Base-by-base conservation (phyloP, 805 yeast species). In the Torulaspora indica region DNA sequence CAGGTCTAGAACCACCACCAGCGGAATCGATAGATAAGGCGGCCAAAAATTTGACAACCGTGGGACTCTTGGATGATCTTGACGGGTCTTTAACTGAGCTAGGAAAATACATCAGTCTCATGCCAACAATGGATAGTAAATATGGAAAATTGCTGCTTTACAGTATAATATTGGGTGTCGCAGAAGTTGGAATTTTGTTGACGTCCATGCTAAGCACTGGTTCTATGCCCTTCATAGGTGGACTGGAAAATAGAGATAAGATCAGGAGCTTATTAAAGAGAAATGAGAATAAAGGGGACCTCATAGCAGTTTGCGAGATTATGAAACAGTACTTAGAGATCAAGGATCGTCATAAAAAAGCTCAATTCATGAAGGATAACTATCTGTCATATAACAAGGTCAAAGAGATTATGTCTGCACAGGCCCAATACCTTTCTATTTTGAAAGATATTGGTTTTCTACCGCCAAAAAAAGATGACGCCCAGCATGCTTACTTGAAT, bases 1-100 rank as follows among this genome's bases (percentile, higher is more conserved):
- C 74, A 25, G 96, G 96, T 0, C 65, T 93, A 38, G 97, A 90
- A 61, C 82, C 95, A 0, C 98, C 98, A 0, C 72, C 74, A 5
- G 35, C 56, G 17, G 49, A 61, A 10, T 61, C 73, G 0, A 47
- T 71, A 35, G 43, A 58, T 22, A 71, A 70, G 55, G 72, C 75
- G 0, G 72, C 70, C 39, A 67, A 63, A 33, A 58, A 69, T 40
- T 70, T 91, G 52, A 70, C 70, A 6, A 82, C 85, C 34, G 75
- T 86, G 36, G 97, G 97, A 0, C 88, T 95, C 3, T 59, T 93
- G 37, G 63, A 64, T 39, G 66, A 67, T 12, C 68, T 58, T 27
- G 74, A 69, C 24, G 70, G 58, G 3, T 44, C 60, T 1, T 69
- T 90, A 30, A 83, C 98, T 0, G 78, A 86, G 45, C 67, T 91